Conservation (phyloP, 495 filamentous ascomycete genomes). For the Aspergillus ostianus region DNA sequence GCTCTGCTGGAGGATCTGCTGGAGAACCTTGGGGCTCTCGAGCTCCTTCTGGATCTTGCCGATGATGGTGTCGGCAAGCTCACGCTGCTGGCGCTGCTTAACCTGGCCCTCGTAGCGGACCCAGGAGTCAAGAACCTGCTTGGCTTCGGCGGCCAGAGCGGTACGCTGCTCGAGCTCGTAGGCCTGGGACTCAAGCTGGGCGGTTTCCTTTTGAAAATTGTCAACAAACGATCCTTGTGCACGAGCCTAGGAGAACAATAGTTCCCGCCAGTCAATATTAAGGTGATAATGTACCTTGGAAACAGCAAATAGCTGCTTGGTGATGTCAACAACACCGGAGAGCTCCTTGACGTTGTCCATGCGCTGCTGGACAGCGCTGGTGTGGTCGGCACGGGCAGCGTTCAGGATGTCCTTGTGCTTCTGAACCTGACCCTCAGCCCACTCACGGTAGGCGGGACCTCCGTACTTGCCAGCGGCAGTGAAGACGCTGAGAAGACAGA, state of each 20-base stretch:
- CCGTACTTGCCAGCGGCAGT: slow-evolving; percentile 84
- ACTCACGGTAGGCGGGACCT: slow-evolving; percentile 87
- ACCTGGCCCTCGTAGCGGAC: slow-evolving; percentile 97
- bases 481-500: slow-evolving; percentile 89
- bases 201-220: slow-evolving; percentile 75
- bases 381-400: slow-evolving; percentile 89
- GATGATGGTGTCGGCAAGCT: slow-evolving; percentile 89
- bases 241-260: neutral
- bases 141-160: slow-evolving; percentile 84
- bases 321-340: slow-evolving; percentile 88
- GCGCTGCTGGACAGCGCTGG: slow-evolving; percentile 85
- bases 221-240: neutral
- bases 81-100: slow-evolving; percentile 95
- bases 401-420: slow-evolving; percentile 94
- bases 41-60: slow-evolving; percentile 97
- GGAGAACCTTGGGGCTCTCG: slow-evolving; percentile 90
- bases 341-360: slow-evolving; percentile 93
- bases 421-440: slow-evolving; percentile 80
- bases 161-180: slow-evolving; percentile 97
- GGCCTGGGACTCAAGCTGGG: slow-evolving; percentile 88
- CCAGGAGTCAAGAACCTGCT: slow-evolving; percentile 95
- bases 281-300: slow-evolving; percentile 69
- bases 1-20: slow-evolving; percentile 95
- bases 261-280: neutral
- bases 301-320: slow-evolving; percentile 94